Evolutionary conservation across 148 eudicot species (phyloP).

Genomic region (Polygonum aviculare): DNA sequence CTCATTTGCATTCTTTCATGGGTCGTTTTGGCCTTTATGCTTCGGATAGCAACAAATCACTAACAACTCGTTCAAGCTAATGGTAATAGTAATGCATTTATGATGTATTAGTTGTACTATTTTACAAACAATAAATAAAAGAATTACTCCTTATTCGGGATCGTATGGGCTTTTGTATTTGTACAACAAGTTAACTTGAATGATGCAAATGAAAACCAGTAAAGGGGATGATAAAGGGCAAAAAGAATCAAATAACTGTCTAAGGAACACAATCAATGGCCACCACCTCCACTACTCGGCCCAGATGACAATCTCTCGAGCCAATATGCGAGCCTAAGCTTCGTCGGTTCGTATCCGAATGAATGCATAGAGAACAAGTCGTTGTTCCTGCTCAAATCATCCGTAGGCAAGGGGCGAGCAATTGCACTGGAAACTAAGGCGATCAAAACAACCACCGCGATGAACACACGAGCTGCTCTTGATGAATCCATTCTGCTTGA

Average conservation of each 20-base stretch:
- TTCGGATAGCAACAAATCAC: neutral
- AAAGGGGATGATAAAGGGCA: neutral
- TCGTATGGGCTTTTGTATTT: too few relatives aligned
- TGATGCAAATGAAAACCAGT: too few relatives aligned
- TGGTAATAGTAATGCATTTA: neutral
- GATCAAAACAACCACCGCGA: neutral
- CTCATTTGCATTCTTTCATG: neutral
- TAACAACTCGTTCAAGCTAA: neutral
- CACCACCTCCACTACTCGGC: neutral
- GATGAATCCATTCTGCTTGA: neutral
- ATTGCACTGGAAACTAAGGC: neutral
- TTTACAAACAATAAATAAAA: too few relatives aligned
- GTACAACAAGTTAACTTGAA: too few relatives aligned
- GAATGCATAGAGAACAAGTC: neutral
- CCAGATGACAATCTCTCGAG: slow-evolving; percentile 1
- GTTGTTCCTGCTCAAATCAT: neutral
- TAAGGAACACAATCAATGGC: neutral
- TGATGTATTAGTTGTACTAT: neutral
- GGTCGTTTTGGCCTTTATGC: neutral
- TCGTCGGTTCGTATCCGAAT: neutral
- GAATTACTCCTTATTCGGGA: too few relatives aligned
- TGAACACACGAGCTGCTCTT: neutral
- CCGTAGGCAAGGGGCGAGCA: neutral
- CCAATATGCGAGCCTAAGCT: neutral
- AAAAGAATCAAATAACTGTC: neutral